These are phyloP conservation scores for Quercus lobata DNA, from an alignment of 331 rosid genomes.

Conservation along the genomic window DNA sequence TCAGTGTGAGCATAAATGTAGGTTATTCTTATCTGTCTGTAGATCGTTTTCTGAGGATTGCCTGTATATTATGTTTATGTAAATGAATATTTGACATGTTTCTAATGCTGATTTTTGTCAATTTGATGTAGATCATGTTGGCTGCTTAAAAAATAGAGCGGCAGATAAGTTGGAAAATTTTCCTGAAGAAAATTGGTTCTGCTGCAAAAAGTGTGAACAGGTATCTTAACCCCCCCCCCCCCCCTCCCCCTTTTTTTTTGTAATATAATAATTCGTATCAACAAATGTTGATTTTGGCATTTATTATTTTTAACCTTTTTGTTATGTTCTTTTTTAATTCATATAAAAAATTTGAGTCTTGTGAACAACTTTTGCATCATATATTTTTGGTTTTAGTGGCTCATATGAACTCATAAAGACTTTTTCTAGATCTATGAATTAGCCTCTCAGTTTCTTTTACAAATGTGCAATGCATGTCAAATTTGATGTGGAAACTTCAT, in stretches of 20 bases:
- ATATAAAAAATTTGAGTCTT: background rate
- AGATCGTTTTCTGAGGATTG: background rate
- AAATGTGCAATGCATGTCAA: background rate
- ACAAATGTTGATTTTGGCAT: constrained; percentile 6
- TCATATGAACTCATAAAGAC: background rate
- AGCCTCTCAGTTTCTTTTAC: background rate
- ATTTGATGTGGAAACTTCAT: background rate
- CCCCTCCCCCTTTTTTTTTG: background rate
- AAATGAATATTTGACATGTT: constrained; percentile 9
- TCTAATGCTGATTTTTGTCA: constrained; percentile 15
- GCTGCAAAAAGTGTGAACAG: constrained; percentile 61
- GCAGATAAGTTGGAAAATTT: constrained; percentile 15
- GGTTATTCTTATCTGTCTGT: constrained; percentile 2
- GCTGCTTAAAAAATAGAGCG: constrained; percentile 43
- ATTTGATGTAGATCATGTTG: constrained; percentile 59
- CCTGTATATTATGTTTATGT: background rate
- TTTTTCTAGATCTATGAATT: background rate
- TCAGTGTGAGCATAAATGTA: constrained; percentile 49
- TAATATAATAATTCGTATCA: background rate
- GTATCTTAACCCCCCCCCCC: constrained; percentile 23
- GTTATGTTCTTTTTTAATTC: background rate
- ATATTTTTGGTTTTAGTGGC: background rate
- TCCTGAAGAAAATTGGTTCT: constrained; percentile 51
- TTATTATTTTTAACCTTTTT: background rate
- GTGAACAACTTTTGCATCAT: background rate